phyloP scores from a whole-genome alignment of 164 flowering plant species.

The Magnolia kwangsiensis region DNA sequence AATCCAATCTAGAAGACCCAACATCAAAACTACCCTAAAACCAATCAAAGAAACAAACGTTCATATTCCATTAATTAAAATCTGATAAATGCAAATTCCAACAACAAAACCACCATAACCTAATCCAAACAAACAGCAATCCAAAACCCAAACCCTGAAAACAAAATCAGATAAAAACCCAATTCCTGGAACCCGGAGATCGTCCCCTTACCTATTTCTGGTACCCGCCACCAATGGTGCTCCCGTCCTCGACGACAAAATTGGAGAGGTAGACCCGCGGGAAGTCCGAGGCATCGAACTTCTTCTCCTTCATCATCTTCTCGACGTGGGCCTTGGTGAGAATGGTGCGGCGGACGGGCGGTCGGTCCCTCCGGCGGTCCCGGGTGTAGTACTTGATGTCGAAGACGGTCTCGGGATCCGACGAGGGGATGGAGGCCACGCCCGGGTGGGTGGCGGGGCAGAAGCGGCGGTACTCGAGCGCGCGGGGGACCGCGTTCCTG shows the following conservation, averaged over 20 bases:
- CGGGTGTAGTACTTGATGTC: constrained; percentile 80
- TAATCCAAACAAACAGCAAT: background rate
- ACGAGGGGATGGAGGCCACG: constrained; percentile 49
- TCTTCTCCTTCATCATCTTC: constrained; percentile 62
- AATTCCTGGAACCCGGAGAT: background rate
- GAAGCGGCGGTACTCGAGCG: constrained; percentile 56
- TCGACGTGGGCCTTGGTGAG: constrained; percentile 63
- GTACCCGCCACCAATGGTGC: constrained; percentile 78
- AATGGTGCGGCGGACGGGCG: constrained; percentile 57
- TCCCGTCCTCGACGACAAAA: constrained; percentile 55
- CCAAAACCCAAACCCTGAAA: background rate
- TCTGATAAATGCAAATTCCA: background rate
- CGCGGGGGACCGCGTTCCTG: constrained; percentile 54
- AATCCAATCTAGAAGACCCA: too few relatives aligned
- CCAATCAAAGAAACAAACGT: background rate
- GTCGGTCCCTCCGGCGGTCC: constrained; percentile 80
- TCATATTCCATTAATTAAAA: background rate
- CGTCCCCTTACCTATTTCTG: constrained; percentile 36
- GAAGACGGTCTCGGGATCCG: constrained; percentile 74
- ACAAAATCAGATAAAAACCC: background rate
- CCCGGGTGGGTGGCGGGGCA: constrained; percentile 59
- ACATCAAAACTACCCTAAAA: too few relatives aligned
- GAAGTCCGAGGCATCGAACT: constrained; percentile 47
- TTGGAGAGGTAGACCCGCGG: constrained; percentile 57
- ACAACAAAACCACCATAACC: background rate